These are phyloP conservation scores for Quercus rubra DNA, from an alignment of 306 rosid genomes.

Conservation along the genomic window DNA sequence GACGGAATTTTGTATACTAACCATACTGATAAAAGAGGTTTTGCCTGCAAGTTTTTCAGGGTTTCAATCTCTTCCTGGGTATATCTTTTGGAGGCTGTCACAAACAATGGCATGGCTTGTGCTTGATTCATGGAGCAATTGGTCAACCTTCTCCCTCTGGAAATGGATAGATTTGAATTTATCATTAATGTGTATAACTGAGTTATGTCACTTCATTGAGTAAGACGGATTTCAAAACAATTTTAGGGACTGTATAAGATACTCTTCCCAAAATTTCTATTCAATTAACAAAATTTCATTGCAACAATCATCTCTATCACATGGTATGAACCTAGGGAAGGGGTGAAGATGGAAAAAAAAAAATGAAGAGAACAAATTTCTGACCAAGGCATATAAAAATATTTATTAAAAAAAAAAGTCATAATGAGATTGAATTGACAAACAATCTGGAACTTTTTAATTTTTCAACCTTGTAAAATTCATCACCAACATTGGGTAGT, in stretches of 20 bases:
- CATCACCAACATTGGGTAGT: no score
- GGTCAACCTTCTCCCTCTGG: slow-evolving; percentile 75
- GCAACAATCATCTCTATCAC: no score
- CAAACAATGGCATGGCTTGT: slow-evolving; percentile 56
- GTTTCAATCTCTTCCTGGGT: slow-evolving; percentile 81
- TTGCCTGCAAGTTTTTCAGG: slow-evolving; percentile 77
- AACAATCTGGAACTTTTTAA: no score
- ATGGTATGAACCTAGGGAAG: no score
- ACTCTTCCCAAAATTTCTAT: no score
- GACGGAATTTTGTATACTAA: slow-evolving; percentile 30
- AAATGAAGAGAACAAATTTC: no score
- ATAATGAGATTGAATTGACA: no score
- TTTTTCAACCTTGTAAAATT: no score
- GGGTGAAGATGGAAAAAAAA: no score
- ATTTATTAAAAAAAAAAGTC: no score
- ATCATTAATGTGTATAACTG: not conserved
- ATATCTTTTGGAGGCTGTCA: slow-evolving; percentile 66
- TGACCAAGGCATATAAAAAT: no score
- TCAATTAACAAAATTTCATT: no score
- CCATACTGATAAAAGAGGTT: slow-evolving; percentile 91
- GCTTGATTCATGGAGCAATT: slow-evolving; percentile 50
- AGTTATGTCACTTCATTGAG: not conserved
- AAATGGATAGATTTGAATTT: not conserved
- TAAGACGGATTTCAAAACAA: not conserved
- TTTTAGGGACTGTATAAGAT: not conserved